Conservation (phyloP, 148 eudicot genomes). For the Camellia lanceoleosa region DNA sequence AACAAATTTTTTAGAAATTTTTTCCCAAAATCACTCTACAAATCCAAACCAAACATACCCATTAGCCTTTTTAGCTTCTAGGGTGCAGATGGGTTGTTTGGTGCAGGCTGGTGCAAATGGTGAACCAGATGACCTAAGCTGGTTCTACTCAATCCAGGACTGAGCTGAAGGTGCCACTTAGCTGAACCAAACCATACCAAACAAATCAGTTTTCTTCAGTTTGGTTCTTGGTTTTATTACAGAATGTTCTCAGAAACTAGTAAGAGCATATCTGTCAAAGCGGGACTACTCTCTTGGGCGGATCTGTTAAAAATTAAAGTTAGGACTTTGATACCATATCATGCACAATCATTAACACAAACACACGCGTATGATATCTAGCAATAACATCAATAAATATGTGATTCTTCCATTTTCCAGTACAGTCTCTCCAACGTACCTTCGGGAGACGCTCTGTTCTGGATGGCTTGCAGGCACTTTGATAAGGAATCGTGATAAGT, state of each 20-base stretch:
- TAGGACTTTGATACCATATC: not conserved
- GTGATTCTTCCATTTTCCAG: conserved; percentile 46
- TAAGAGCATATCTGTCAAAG: not conserved
- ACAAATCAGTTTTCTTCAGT: too few relatives aligned
- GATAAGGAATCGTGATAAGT: conserved; percentile 69
- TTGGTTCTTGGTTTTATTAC: not conserved
- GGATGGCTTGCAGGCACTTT: conserved; percentile 84
- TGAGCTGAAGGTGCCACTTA: too few relatives aligned
- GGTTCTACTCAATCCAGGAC: too few relatives aligned
- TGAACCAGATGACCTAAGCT: not conserved
- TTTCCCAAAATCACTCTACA: too few relatives aligned
- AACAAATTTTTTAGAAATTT: too few relatives aligned
- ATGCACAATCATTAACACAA: not conserved
- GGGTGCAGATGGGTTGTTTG: not conserved
- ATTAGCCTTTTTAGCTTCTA: too few relatives aligned
- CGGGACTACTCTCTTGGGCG: not conserved
- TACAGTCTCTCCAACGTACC: conserved; percentile 86
- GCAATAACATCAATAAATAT: not conserved
- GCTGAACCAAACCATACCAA: too few relatives aligned
- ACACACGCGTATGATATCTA: not conserved
- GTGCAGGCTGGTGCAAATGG: not conserved
- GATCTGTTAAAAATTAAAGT: not conserved
- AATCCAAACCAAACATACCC: too few relatives aligned
- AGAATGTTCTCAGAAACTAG: not conserved
- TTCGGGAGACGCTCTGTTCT: conserved; percentile 74